Base-by-base conservation (phyloP, 257 asterid genomes). In the Marsdenia floribunda region DNA sequence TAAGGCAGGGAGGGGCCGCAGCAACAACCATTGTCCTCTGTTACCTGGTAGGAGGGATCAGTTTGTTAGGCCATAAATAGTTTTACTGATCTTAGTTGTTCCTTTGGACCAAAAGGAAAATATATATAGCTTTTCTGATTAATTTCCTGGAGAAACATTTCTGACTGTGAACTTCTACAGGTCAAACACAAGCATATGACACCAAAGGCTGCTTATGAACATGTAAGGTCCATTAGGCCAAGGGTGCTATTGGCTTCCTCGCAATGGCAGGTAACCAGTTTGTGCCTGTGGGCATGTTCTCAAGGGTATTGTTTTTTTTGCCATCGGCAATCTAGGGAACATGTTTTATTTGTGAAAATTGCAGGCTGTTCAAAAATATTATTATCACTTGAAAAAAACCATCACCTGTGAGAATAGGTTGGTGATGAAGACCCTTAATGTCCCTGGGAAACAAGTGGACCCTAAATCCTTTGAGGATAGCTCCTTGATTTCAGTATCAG, bases 1-100 rank as follows among this genome's bases (percentile, higher is more conserved):
- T 71, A 94, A 94, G 86, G 98, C 98, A 52, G 98, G 98, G 46
- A 89, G 98, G 73, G 98, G 97, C 50, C 96, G 97, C 72, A 94
- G 98, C 87, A 94, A 94, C 98, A 35, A 94, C 98, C 0, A 89
- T 94, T 71, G 97, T 94, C 75, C 96, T 94, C 57, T 94, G 97
- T 88, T 94, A 91, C 85, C 88, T 94, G 90, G 97, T 92, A 80
- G 11, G 80, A 58, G 49, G 8, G 49, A 42, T 70, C 47, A 24
- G 42, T 50, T 59, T 21, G 69, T 73, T 29, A 44, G 61, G 76
- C 33, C 58, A 73, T 50, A 37, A 37, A 21, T 19, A 54, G 16
- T 15, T 40, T 26, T 26, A 3, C 47, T 58, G 4, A 33, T 44
- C 24, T 44, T 8, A 44, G 6, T 44, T 2, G 11, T 44, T 44